Base-by-base conservation (phyloP, 2,329 filamentous ascomycete species). In the Fonsecaea multimorphosa region DNA sequence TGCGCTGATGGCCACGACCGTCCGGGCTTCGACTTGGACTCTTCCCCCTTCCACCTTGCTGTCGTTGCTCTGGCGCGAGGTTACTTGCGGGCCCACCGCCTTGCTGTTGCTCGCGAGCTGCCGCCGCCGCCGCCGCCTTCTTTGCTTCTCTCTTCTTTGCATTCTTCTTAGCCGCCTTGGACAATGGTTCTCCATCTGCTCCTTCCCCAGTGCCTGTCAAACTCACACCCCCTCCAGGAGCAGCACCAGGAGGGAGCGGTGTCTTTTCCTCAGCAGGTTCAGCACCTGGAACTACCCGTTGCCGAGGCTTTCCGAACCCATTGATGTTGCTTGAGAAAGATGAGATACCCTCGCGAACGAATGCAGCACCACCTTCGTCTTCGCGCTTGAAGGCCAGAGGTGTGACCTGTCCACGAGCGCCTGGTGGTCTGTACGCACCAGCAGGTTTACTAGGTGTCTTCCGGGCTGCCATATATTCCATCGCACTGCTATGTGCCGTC, bases 71-170 rank as follows among this genome's bases (percentile, higher is more conserved):
- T 11, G 69, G 68, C 32, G 61, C 61, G 49, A 71, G 66, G 44
- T 61, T 68, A 38, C 53, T 57, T 12, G 58, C 3, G 24, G 32
- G 38, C 38, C n/a, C 52, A 7, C 51, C 58, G 12, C 58, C 58
- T 27, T 53, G 58, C 12, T 60, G 27, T 57, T 68, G 54, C 52
- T 81, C 80, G 71, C 88, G 89, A 57, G 86, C 87, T 22, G 92
- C 91, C 19, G 92, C 91, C 5, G 83, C 86, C 54, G 95, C 93
- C 76, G 93, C 95, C 58, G 87, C 86, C 81, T 97, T 98, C 85
- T 96, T 97, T 71, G 91, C 91, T 72, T 91, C 89, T 53, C 95
- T 87, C 86, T 98, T 98, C 87, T 98, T 98, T 87, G 98, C 98
- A 81, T 97, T 97, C 86, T 97, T 97, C 73, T 92, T 82, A 12